phyloP scores from a whole-genome alignment of 2,329 filamentous ascomycete genomes.

The Escovopsis sp. region DNA sequence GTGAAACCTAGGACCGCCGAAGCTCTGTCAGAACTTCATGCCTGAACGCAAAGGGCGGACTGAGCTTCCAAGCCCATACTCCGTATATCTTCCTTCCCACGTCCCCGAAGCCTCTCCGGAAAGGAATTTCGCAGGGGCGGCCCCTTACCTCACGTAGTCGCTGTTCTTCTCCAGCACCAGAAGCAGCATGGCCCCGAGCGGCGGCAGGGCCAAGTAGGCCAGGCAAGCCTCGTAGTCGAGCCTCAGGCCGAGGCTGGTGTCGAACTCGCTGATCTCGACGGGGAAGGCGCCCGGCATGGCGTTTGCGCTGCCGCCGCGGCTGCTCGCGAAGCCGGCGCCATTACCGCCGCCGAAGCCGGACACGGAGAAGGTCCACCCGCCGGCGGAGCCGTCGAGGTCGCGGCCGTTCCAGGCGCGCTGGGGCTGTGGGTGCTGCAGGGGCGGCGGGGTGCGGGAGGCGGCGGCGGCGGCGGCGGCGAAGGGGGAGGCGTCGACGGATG shows the following conservation, averaged over 20 bases:
- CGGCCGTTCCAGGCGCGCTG: conserved; percentile 35
- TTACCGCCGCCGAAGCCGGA: conserved; percentile 4
- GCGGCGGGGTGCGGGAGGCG: conserved; percentile 23
- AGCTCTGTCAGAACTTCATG: neutral
- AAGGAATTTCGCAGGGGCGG: neutral
- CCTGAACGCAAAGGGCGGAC: too few relatives aligned
- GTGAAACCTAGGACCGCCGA: conserved; percentile 52
- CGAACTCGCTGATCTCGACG: conserved; percentile 61
- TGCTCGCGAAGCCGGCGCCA: too few relatives aligned
- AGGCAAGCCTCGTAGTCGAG: conserved; percentile 83
- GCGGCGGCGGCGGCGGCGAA: conserved; percentile 17
- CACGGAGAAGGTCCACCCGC: conserved; percentile 7
- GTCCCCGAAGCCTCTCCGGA: too few relatives aligned
- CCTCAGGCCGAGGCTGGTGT: conserved; percentile 75
- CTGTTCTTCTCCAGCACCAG: conserved; percentile 84
- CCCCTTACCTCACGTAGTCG: conserved; percentile 75
- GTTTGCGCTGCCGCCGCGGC: conserved; percentile 8
- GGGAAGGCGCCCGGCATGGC: conserved; percentile 25
- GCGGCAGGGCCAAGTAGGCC: conserved; percentile 76
- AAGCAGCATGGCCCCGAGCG: conserved; percentile 70
- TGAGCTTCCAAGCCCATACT: neutral
- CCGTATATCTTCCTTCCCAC: too few relatives aligned
- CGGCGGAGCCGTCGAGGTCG: conserved; percentile 24
- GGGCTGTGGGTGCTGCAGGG: conserved; percentile 37
- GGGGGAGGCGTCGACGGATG: conserved; percentile 39